phyloP scores from a whole-genome alignment of 2,329 filamentous ascomycete species.

The Colletotrichum brevisporum region DNA sequence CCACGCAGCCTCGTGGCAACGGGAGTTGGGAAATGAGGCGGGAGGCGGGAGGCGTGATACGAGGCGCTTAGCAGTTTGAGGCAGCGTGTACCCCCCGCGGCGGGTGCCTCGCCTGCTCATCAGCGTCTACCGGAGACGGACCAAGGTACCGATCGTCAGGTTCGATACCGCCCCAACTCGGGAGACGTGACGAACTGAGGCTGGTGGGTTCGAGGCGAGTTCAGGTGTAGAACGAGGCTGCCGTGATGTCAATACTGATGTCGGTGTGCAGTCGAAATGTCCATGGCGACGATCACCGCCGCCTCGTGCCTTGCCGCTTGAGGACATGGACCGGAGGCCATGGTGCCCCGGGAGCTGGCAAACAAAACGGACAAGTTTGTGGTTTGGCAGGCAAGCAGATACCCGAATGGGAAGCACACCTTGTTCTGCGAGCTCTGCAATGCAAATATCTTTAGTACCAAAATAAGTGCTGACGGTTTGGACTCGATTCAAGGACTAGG shows the following conservation, averaged over 20 bases:
- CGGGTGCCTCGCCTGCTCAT: not conserved
- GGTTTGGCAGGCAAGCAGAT: conserved; percentile 16
- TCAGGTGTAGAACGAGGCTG: conserved; percentile 15
- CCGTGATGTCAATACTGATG: not conserved
- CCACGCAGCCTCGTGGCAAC: conserved; percentile 29
- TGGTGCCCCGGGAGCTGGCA: not conserved
- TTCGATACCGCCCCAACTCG: conserved; percentile 1
- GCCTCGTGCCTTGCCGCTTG: conserved; percentile 8
- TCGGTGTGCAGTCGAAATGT: not conserved
- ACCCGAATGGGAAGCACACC: conserved; percentile 7
- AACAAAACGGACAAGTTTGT: conserved; percentile 4
- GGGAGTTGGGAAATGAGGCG: conserved; percentile 29
- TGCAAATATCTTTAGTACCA: conserved; percentile 8
- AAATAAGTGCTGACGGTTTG: conserved; percentile 29
- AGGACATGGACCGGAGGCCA: conserved; percentile 1
- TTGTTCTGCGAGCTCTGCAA: conserved; percentile 9
- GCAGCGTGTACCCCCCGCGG: conserved; percentile 4
- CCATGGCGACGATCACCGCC: conserved; percentile 22
- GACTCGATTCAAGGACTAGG: not conserved
- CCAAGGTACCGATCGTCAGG: conserved; percentile 7
- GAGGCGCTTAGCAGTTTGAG: conserved; percentile 31
- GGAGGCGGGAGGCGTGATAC: conserved; percentile 29
- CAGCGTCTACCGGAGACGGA: not conserved
- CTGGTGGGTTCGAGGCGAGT: conserved; percentile 7
- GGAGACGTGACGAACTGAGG: conserved; percentile 2